These are phyloP conservation scores for Crithidia fasciculata DNA, from an alignment of 208 protist genomes.

Conservation along the genomic window DNA sequence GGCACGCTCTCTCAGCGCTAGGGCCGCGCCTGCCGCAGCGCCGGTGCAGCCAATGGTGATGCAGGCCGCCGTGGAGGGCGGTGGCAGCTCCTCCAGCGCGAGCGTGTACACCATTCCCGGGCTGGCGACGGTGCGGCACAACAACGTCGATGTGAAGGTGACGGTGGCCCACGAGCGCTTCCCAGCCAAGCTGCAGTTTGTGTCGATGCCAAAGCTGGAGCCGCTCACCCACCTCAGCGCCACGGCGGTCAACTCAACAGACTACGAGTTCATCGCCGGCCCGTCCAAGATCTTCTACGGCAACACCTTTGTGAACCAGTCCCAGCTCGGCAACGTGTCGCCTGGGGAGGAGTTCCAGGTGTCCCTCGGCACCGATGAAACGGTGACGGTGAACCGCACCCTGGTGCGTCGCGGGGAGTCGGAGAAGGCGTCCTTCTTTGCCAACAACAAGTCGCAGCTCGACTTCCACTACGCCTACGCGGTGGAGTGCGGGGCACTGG, in stretches of 20 bases:
- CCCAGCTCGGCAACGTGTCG: constrained; percentile 42
- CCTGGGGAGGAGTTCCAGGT: constrained; percentile 52
- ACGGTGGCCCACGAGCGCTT: constrained; percentile 44
- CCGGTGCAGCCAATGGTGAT: constrained; percentile 24
- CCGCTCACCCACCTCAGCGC: constrained; percentile 39
- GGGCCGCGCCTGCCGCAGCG: not conserved
- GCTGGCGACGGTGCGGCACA: constrained; percentile 42
- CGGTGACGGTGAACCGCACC: constrained; percentile 39
- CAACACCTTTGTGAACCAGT: constrained; percentile 54
- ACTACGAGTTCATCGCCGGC: constrained; percentile 56
- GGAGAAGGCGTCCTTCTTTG: constrained; percentile 27
- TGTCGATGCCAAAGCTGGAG: constrained; percentile 43
- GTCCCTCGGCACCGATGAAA: constrained; percentile 55
- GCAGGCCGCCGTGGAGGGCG: constrained; percentile 19
- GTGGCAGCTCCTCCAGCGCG: constrained; percentile 32
- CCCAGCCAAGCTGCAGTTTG: constrained; percentile 42
- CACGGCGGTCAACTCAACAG: constrained; percentile 50
- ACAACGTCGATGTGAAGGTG: constrained; percentile 52
- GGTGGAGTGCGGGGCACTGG: constrained; percentile 25
- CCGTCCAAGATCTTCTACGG: constrained; percentile 54
- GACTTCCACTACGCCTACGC: constrained; percentile 33
- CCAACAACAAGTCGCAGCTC: constrained; percentile 25
- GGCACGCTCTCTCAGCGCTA: not conserved
- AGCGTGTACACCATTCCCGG: constrained; percentile 53
- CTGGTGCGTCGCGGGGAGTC: constrained; percentile 32